A percentile compares a stretch with the other conserved stretches of the same genome.
Evolutionary conservation across 2,329 filamentous ascomycete species (phyloP).

Genomic region (Stagonosporopsis vannaccii): DNA sequence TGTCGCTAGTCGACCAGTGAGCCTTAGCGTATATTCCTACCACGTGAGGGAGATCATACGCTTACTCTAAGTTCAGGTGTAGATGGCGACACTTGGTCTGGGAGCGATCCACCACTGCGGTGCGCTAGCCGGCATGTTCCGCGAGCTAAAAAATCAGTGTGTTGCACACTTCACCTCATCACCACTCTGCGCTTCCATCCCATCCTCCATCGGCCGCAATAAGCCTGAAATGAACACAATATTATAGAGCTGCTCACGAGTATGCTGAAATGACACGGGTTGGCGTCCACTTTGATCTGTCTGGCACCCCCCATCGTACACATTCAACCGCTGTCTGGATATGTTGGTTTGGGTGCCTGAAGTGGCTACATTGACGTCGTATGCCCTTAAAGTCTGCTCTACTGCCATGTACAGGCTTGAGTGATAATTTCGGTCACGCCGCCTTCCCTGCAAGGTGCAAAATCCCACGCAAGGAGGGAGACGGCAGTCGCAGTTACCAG

Average conservation of each 20-base stretch:
- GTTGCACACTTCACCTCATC: slow-evolving; percentile 16
- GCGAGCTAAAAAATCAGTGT: slow-evolving; percentile 5
- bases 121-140: slow-evolving; percentile 16
- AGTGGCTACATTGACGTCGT: neutral
- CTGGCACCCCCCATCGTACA: neutral
- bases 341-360: neutral
- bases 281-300: no score
- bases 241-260: no score
- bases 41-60: slow-evolving; percentile 38
- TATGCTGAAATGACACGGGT: no score
- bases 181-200: neutral
- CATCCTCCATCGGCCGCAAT: neutral
- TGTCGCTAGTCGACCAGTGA: slow-evolving; percentile 22
- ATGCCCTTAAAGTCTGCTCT: neutral
- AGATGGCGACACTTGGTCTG: slow-evolving; percentile 24
- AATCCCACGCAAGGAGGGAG: slow-evolving; percentile 11
- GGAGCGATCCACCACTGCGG: slow-evolving; percentile 22
- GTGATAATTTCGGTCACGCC: slow-evolving; percentile 6
- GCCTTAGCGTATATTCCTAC: slow-evolving; percentile 26
- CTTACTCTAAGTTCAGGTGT: slow-evolving; percentile 42
- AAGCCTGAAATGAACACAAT: no score
- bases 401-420: neutral
- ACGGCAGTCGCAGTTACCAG: neutral
- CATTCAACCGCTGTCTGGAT: neutral
- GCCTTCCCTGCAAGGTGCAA: slow-evolving; percentile 1